Base-by-base conservation (phyloP, 768 basidiomycete species). In the Russula abietina region DNA sequence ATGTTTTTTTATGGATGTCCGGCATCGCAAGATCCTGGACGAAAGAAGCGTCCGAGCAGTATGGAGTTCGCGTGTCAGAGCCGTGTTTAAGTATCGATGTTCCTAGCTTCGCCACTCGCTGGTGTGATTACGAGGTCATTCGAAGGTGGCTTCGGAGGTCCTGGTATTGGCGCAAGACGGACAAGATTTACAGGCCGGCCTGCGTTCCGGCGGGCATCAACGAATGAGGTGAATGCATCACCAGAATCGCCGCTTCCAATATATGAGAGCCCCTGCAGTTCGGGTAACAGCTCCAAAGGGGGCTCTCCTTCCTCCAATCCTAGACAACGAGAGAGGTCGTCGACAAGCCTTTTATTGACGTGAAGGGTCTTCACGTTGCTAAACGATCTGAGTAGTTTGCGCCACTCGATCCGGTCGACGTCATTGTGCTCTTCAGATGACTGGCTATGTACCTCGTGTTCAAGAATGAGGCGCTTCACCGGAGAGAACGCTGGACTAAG, bases 121-220 rank as follows among this genome's bases (percentile, higher is more conserved):
- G n/a, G n/a, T n/a, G n/a, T n/a, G n/a, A n/a, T n/a, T n/a, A n/a
- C n/a, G n/a, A n/a, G n/a, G n/a, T n/a, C n/a, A n/a, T n/a, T n/a
- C n/a, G n/a, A n/a, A n/a, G n/a, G n/a, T n/a, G n/a, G n/a, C n/a
- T n/a, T n/a, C n/a, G n/a, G n/a, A n/a, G n/a, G n/a, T n/a, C n/a
- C n/a, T n/a, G n/a, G n/a, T n/a, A n/a, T n/a, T n/a, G n/a, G n/a
- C n/a, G n/a, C n/a, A n/a, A n/a, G n/a, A n/a, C n/a, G n/a, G n/a
- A n/a, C n/a, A n/a, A n/a, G n/a, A n/a, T 32, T 32, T 32, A 53
- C 11, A 11, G 52, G 52, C 2, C 14, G n/a, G 9, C n/a, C 52
- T 36, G 52, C 33, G 3, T 32, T n/a, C 56, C 67, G n/a, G 26
- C 61, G 64, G 5, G 68, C 73, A 58, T 71, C 65, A 12, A 53